Conservation (phyloP, 352 stramenopile species). For the Phytophthora crassamura region DNA sequence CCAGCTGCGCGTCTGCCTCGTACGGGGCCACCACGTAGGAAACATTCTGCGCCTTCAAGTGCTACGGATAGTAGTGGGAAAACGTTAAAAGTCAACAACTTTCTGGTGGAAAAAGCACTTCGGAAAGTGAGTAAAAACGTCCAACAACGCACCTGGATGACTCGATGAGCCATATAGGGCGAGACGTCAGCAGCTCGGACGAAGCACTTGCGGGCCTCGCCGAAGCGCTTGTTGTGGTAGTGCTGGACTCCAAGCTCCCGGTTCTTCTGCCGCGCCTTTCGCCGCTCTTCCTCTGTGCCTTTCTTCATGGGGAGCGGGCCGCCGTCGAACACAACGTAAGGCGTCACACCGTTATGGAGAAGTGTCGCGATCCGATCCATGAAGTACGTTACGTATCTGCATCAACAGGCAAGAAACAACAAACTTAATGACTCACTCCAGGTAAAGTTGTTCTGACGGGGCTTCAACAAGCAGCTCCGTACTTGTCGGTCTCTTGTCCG, state of each 20-base stretch:
- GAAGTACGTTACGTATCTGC: slow-evolving; percentile 83
- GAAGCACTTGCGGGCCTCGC: slow-evolving; percentile 76
- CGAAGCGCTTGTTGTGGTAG: slow-evolving; percentile 61
- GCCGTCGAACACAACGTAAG: slow-evolving; percentile 85
- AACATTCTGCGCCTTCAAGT: slow-evolving; percentile 70
- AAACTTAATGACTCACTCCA: slow-evolving; percentile 21
- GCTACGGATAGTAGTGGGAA: slow-evolving; percentile 25
- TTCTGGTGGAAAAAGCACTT: background rate
- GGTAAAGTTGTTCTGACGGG: background rate
- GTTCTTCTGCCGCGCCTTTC: slow-evolving; percentile 74
- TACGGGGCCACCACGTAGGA: slow-evolving; percentile 96
- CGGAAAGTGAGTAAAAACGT: background rate
- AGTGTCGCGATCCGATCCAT: slow-evolving; percentile 65
- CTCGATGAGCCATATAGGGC: slow-evolving; percentile 80
- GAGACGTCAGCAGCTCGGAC: slow-evolving; percentile 76
- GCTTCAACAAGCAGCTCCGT: background rate
- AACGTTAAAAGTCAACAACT: slow-evolving; percentile 6
- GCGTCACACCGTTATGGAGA: slow-evolving; percentile 60
- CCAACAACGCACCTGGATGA: slow-evolving; percentile 63
- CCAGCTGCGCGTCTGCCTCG: slow-evolving; percentile 97
- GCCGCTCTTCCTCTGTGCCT: slow-evolving; percentile 73
- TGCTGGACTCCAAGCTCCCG: slow-evolving; percentile 65
- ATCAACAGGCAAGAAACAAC: background rate
- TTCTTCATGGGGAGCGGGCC: slow-evolving; percentile 81
- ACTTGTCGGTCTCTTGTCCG: slow-evolving; percentile 78